Percentiles rank a stretch among this genome's conserved stretches.
phyloP scores from a whole-genome alignment of 1,284 basidiomycete genomes.

The Bondarzewia mesenterica region DNA sequence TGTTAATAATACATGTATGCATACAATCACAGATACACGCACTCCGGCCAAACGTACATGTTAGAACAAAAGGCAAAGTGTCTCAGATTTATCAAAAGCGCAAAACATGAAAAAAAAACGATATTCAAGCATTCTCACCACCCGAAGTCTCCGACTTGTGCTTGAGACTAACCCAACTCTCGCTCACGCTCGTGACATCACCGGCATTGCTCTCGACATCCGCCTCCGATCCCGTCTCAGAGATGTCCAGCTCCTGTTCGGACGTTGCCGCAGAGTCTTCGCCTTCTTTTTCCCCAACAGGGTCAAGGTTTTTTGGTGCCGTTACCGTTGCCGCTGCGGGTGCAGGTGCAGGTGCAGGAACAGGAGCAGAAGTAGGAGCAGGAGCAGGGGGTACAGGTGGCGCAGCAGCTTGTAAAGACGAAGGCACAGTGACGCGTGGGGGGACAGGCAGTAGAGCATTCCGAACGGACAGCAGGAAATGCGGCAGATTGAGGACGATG shows the following conservation, averaged over 20 bases:
- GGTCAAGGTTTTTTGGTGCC: too few species aligned
- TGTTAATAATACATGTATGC: background rate
- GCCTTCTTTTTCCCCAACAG: constrained; percentile 8
- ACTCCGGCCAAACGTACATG: too few species aligned
- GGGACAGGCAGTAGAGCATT: constrained; percentile 48
- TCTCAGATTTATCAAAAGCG: too few species aligned
- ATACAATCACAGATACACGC: background rate
- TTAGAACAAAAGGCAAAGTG: too few species aligned
- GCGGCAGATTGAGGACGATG: constrained; percentile 54
- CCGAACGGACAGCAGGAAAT: constrained; percentile 51
- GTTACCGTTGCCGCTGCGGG: too few species aligned
- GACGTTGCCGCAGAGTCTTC: constrained; percentile 23
- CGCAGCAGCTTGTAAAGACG: constrained; percentile 5
- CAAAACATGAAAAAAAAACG: background rate
- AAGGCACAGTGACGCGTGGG: constrained; percentile 25
- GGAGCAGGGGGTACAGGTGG: constrained; percentile 7
- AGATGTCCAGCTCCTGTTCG: constrained; percentile 24
- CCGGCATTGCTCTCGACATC: constrained; percentile 58
- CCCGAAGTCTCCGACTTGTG: constrained; percentile 4
- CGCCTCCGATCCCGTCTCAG: constrained; percentile 47
- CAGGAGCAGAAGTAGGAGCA: constrained; percentile 5
- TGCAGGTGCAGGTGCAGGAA: constrained; percentile 4
- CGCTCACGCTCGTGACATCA: constrained; percentile 34
- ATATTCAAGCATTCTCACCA: background rate
- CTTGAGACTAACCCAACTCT: constrained; percentile 62